Evolutionary conservation across 176 grass and related monocot genomes (phyloP).

Genomic region (Puccinellia tenuiflora): DNA sequence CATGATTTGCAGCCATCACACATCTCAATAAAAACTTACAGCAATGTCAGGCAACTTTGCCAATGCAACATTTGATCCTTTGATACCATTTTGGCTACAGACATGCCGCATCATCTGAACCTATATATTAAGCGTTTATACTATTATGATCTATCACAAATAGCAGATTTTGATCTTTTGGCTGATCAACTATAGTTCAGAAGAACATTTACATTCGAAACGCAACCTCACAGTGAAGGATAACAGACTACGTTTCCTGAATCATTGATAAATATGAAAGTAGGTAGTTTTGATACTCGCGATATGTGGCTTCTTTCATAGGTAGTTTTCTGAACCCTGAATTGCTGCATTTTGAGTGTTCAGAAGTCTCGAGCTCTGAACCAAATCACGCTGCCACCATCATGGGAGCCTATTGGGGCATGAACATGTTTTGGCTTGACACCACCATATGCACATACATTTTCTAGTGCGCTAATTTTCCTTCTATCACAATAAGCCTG

Average conservation of each 20-base stretch:
- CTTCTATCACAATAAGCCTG: too few species aligned
- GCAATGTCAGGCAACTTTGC: constrained; percentile 74
- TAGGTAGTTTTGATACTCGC: too few species aligned
- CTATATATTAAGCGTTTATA: constrained; percentile 23
- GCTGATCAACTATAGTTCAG: constrained; percentile 9
- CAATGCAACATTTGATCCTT: constrained; percentile 71
- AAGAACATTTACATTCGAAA: neutral
- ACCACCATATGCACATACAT: too few species aligned
- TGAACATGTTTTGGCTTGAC: too few species aligned
- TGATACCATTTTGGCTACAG: constrained; percentile 78
- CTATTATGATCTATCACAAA: constrained; percentile 7
- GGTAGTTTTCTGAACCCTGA: too few species aligned
- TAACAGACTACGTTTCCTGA: neutral
- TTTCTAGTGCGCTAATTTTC: too few species aligned
- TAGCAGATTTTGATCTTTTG: neutral
- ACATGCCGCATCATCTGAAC: constrained; percentile 82
- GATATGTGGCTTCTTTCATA: too few species aligned
- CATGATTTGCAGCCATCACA: neutral
- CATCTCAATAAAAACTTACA: constrained; percentile 46
- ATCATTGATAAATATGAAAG: neutral
- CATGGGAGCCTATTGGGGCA: too few species aligned
- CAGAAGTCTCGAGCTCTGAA: too few species aligned
- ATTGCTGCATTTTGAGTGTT: too few species aligned
- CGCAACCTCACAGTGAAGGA: neutral
- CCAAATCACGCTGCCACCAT: too few species aligned